Base-by-base conservation (phyloP, 768 basidiomycete species). In the Termitomyces titanicus region DNA sequence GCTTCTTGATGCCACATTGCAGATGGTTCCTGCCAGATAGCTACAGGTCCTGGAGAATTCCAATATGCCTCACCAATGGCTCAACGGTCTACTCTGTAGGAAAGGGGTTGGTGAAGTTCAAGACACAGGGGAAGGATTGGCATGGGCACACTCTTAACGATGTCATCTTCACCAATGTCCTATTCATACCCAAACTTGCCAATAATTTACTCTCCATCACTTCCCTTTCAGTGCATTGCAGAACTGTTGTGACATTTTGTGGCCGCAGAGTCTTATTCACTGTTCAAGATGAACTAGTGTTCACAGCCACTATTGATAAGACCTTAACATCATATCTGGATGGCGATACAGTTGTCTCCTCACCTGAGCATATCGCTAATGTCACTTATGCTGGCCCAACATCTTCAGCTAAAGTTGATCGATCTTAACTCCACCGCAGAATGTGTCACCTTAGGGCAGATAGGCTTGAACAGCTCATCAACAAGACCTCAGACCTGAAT, bases 111-210 rank as follows among this genome's bases (percentile, higher is more conserved):
- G 40, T 51, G 25, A 6, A 15, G 15, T 43, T 51, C 5, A 40
- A n/a, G 15, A 38, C 51, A 8, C 12, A 10, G 5, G 51, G 51
- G 4, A 40, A 12, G 7, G 40, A 29, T n/a, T 3, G n/a, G 24
- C 17, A 33, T 5, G 57, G 60, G 5, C 29, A 53, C 37, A 45
- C 1, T 9, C 18, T 27, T 31, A 35, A 51, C 29, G 34, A 54
- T 53, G 56, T 61, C 40, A 57, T 61, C 20, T 38, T 60, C 22
- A 2, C 58, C 15, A 22, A 51, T 52, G 58, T 56, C 7, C 47
- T 60, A 17, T 33, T 52, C 52, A 55, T 60, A 37, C 58, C 58
- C 3, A n/a, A 20, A 2, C 46, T 60, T 2, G 8, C 27, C 8
- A 60, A 53, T 44, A 60, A 60, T 56, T 50, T 60, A 3, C 45